phyloP scores from a whole-genome alignment of 2,329 filamentous ascomycete species.

The Alternaria arborescens region DNA sequence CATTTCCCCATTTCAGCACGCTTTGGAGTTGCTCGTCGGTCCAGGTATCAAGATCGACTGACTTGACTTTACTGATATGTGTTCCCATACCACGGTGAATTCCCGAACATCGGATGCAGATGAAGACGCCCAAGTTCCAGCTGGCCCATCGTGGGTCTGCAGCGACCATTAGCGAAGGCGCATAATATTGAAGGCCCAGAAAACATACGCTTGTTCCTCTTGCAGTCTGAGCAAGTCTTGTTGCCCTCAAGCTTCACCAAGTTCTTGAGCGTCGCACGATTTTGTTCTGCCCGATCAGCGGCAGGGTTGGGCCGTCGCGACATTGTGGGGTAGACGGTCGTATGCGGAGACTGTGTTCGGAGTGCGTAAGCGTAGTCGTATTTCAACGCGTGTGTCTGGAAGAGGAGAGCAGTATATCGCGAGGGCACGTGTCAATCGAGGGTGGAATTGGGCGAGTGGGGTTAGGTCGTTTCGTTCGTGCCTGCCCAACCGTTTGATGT shows the following conservation, averaged over 20 bases:
- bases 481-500: constrained; percentile 21
- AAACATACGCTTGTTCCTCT: constrained; percentile 90
- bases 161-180: constrained; percentile 31
- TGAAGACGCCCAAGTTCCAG: constrained; percentile 96
- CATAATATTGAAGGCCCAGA: constrained; percentile 13
- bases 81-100: constrained; percentile 99
- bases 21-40: constrained; percentile 97
- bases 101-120: constrained; percentile 97
- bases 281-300: constrained; percentile 89
- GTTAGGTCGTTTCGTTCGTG: constrained; percentile 23
- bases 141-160: constrained; percentile 97
- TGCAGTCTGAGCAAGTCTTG: constrained; percentile 98
- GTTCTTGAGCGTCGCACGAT: constrained; percentile 91
- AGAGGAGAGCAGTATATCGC: constrained; percentile 5
- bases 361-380: constrained; percentile 7
- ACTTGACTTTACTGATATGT: constrained; percentile 97
- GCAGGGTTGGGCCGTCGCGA: constrained; percentile 82
- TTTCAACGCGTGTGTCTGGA: constrained; percentile 4
- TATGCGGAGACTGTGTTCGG: constrained; percentile 13
- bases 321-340: constrained; percentile 62
- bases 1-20: constrained; percentile 94
- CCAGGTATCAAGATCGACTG: constrained; percentile 97
- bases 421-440: constrained; percentile 18
- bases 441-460: constrained; percentile 15
- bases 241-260: constrained; percentile 94